phyloP scores from a whole-genome alignment of 2,329 filamentous ascomycete genomes.

The Pyrenochaeta sp. region DNA sequence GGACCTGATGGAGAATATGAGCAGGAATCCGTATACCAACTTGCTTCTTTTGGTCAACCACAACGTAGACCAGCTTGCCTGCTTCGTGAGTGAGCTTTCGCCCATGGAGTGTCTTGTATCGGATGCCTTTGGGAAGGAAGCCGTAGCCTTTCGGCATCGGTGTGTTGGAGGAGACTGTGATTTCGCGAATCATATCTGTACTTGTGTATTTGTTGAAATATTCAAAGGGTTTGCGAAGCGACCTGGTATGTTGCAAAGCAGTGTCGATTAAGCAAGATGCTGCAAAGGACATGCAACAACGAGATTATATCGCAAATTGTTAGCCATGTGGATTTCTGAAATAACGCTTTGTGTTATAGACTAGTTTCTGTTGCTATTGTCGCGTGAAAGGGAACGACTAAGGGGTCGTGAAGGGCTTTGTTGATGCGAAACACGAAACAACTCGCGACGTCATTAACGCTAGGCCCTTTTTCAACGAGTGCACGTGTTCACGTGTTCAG shows the following conservation, averaged over 20 bases:
- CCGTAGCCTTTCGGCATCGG: slow-evolving; percentile 42
- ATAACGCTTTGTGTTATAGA: neutral
- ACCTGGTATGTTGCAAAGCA: neutral
- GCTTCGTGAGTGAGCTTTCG: slow-evolving; percentile 42
- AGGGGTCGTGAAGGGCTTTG: neutral
- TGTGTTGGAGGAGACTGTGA: slow-evolving; percentile 25
- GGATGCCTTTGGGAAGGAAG: slow-evolving; percentile 45
- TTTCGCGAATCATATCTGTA: slow-evolving; percentile 23
- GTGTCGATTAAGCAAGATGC: neutral
- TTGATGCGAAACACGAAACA: too few species aligned
- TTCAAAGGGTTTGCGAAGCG: neutral
- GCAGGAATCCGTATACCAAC: slow-evolving; percentile 56
- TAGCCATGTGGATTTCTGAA: neutral
- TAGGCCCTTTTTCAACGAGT: neutral
- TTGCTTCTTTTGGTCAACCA: slow-evolving; percentile 35
- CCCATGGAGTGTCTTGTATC: slow-evolving; percentile 46
- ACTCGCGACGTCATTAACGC: too few species aligned
- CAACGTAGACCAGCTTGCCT: slow-evolving; percentile 36
- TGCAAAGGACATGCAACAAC: neutral
- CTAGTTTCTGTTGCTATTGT: neutral
- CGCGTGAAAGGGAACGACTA: neutral
- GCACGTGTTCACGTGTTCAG: slow-evolving; percentile 8
- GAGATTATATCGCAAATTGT: neutral
- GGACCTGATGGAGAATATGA: slow-evolving; percentile 50
- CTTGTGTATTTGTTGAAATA: neutral